Conservation (phyloP, 2,329 filamentous ascomycete species). For the Pseudogymnoascus sp. region DNA sequence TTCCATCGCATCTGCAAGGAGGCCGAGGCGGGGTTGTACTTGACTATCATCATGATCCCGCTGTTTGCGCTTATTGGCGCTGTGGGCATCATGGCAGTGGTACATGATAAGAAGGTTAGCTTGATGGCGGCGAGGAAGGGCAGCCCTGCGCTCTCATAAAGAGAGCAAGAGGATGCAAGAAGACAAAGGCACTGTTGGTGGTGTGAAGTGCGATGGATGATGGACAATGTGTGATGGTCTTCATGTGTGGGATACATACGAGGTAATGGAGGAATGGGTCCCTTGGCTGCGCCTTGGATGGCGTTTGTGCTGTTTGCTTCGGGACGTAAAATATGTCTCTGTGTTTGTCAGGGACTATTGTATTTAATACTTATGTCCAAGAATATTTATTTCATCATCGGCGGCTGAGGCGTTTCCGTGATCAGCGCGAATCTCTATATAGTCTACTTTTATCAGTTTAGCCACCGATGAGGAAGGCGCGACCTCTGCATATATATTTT, state of each 20-base stretch:
- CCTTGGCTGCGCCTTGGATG: neutral
- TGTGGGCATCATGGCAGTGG: constrained; percentile 36
- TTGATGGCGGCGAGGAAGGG: constrained; percentile 23
- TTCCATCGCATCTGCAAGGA: constrained; percentile 50
- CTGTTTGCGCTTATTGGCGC: constrained; percentile 39
- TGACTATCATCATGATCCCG: constrained; percentile 49
- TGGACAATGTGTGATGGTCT: neutral
- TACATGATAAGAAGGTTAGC: constrained; percentile 34
- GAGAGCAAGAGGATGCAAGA: neutral
- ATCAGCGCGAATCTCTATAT: neutral
- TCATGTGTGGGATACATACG: neutral
- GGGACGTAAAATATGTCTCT: neutral
- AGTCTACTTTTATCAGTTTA: neutral
- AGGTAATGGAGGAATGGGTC: constrained; percentile 1
- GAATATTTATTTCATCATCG: neutral
- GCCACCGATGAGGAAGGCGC: neutral
- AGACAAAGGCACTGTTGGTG: neutral
- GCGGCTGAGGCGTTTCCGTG: neutral
- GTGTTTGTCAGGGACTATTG: constrained; percentile 1
- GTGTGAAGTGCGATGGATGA: neutral
- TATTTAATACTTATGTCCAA: constrained; percentile 1
- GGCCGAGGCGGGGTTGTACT: constrained; percentile 44
- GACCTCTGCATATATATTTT: neutral
- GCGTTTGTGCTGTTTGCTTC: neutral
- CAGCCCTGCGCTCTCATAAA: constrained; percentile 25